Base-by-base conservation (phyloP, 371 early-diverging fungal genomes). In the Mortierella sp. region DNA sequence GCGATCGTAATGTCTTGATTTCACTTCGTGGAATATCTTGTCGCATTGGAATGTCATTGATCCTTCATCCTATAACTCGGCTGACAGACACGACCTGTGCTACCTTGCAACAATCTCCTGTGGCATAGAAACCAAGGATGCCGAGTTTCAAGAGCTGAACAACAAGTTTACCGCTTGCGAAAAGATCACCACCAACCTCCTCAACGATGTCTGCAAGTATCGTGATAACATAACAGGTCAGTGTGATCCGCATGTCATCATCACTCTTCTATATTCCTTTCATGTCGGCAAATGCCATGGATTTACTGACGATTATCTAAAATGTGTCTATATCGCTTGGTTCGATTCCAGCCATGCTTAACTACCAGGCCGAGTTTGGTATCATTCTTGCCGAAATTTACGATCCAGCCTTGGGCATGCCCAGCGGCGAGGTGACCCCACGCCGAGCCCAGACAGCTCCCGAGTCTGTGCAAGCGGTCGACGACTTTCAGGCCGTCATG, bases 321-420 rank as follows among this genome's bases (percentile, higher is more conserved):
- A n/a, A n/a, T n/a, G n/a, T n/a, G n/a, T n/a, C n/a, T n/a, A n/a
- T n/a, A n/a, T n/a, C n/a, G n/a, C n/a, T n/a, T n/a, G n/a, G n/a
- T n/a, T n/a, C n/a, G n/a, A n/a, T n/a, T n/a, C n/a, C 57, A 87
- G 89, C 84, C 32, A 79, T 92, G 80, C 76, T 94, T 55, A 82
- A 83, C 27, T 88, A 92, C 62, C 92, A 93, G 72, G 86, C 84
- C 8, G 79, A 83, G 46, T 87, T 93, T 81, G 90, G 92, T n/a
- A 70, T 83, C 5, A 82, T 82, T 34, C 72, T 93, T 50, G 64
- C 83, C 4, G 82, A 88, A 37, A 84, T 93, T n/a, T 91, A 90
- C 61, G 79, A 81, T 15, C 67, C 81, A 1, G 60, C 65, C 31
- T 66, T 80, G 32, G 82, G 53, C 6, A 68, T 80, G 42, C 73